phyloP scores from a whole-genome alignment of 2,329 filamentous ascomycete species.

The Arthrinium puccinioides region DNA sequence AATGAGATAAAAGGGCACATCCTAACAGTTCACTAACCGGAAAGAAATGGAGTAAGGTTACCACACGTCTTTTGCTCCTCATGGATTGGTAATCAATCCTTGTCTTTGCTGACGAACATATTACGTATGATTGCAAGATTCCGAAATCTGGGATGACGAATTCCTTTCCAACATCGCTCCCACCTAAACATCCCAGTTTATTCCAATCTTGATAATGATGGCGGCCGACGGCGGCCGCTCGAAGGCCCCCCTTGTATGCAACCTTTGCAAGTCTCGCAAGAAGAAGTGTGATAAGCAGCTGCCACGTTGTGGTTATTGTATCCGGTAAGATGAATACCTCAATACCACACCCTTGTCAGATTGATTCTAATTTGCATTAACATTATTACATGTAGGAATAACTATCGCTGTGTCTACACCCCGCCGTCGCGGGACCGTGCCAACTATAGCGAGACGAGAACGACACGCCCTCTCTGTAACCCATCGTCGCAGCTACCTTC shows the following conservation, averaged over 20 bases:
- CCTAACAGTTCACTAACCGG: too few relatives aligned
- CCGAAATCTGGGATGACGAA: too few relatives aligned
- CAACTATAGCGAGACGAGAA: too few relatives aligned
- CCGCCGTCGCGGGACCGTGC: not conserved
- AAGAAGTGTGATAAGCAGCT: conserved; percentile 9
- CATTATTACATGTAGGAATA: not conserved
- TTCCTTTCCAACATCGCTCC: too few relatives aligned
- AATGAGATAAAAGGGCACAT: too few relatives aligned
- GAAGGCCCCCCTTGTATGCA: conserved; percentile 2
- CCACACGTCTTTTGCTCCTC: too few relatives aligned
- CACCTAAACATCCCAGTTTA: too few relatives aligned
- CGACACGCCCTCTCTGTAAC: too few relatives aligned
- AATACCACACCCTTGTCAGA: not conserved
- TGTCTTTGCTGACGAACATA: too few relatives aligned
- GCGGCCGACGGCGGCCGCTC: conserved; percentile 2
- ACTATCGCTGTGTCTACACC: not conserved
- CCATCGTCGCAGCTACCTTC: not conserved
- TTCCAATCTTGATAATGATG: not conserved
- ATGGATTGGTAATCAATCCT: too few relatives aligned
- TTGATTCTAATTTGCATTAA: not conserved
- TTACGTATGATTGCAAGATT: too few relatives aligned
- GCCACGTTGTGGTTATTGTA: conserved; percentile 7
- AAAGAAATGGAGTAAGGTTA: too few relatives aligned
- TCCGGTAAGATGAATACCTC: not conserved
- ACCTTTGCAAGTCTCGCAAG: conserved; percentile 8